phyloP scores from a whole-genome alignment of 495 filamentous ascomycete genomes.

The Aspergillus wentii region DNA sequence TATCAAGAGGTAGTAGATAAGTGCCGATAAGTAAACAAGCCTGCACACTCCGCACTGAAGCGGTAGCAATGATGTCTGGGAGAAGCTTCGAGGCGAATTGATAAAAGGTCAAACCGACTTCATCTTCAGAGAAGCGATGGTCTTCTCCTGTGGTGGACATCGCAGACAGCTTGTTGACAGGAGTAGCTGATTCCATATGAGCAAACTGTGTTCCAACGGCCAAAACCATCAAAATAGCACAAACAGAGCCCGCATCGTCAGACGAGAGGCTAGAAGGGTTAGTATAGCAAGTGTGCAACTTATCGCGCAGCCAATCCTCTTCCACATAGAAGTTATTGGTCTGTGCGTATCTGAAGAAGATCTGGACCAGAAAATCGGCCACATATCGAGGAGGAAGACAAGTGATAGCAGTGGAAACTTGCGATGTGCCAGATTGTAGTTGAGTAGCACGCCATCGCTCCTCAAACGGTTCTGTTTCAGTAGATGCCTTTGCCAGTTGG shows the following conservation, averaged over 20 bases:
- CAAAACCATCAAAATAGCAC: slow-evolving; percentile 45
- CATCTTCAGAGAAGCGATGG: slow-evolving; percentile 46
- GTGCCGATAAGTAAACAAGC: slow-evolving; percentile 46
- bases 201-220: slow-evolving; percentile 53
- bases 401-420: slow-evolving; percentile 34
- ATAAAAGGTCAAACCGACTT: slow-evolving; percentile 49
- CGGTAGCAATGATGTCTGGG: slow-evolving; percentile 50
- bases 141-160: slow-evolving; percentile 30
- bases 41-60: slow-evolving; percentile 48
- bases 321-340: slow-evolving; percentile 50
- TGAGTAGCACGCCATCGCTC: slow-evolving; percentile 47
- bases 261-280: slow-evolving; percentile 35
- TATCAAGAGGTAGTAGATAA: slow-evolving; percentile 46
- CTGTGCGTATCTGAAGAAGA: slow-evolving; percentile 50
- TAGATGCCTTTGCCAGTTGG: slow-evolving; percentile 21
- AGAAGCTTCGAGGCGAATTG: slow-evolving; percentile 45
- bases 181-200: slow-evolving; percentile 43
- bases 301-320: slow-evolving; percentile 43
- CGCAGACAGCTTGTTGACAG: slow-evolving; percentile 32
- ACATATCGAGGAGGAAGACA: slow-evolving; percentile 48
- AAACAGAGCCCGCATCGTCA: slow-evolving; percentile 42
- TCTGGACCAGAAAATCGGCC: slow-evolving; percentile 45
- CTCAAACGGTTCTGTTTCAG: slow-evolving; percentile 40
- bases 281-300: slow-evolving; percentile 41
- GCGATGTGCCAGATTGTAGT: slow-evolving; percentile 39